Conservation (phyloP, 2,329 filamentous ascomycete species). For the Xylaria sp. region DNA sequence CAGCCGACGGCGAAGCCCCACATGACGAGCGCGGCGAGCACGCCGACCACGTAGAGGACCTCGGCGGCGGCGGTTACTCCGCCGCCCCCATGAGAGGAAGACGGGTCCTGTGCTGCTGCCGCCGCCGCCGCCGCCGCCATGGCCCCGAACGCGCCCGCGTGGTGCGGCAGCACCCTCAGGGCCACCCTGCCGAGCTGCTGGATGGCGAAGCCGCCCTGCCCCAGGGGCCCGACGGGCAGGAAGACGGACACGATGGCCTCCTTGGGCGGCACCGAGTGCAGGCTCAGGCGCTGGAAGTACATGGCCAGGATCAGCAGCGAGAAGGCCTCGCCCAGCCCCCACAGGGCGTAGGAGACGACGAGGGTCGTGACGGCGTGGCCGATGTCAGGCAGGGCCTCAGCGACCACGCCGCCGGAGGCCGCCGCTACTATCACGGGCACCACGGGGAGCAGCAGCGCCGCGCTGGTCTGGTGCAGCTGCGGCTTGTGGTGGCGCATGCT, state of each 20-base stretch:
- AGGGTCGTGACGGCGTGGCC: constrained; percentile 63
- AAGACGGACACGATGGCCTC: constrained; percentile 68
- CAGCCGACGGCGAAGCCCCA: constrained; percentile 41
- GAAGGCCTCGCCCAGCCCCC: constrained; percentile 62
- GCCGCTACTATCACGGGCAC: constrained; percentile 65
- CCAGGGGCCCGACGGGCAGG: constrained; percentile 63
- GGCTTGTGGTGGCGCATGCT: background rate
- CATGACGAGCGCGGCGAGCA: constrained; percentile 39
- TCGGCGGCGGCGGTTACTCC: no score
- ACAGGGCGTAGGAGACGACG: constrained; percentile 68
- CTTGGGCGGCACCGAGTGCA: constrained; percentile 67
- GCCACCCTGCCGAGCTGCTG: constrained; percentile 48
- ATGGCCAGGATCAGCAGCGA: constrained; percentile 56
- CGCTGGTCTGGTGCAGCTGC: constrained; percentile 44
- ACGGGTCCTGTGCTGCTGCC: background rate
- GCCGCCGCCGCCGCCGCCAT: no score
- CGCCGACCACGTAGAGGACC: constrained; percentile 57
- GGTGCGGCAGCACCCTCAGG: constrained; percentile 34
- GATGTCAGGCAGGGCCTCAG: constrained; percentile 58
- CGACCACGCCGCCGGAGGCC: constrained; percentile 65
- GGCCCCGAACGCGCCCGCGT: constrained; percentile 45
- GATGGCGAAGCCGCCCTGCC: constrained; percentile 61
- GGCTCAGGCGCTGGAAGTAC: constrained; percentile 69
- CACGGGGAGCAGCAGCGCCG: constrained; percentile 51
- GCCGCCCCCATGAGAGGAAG: no score